These are phyloP conservation scores for Thalassiosira ordinaria DNA, from an alignment of 352 stramenopile genomes.

Conservation along the genomic window DNA sequence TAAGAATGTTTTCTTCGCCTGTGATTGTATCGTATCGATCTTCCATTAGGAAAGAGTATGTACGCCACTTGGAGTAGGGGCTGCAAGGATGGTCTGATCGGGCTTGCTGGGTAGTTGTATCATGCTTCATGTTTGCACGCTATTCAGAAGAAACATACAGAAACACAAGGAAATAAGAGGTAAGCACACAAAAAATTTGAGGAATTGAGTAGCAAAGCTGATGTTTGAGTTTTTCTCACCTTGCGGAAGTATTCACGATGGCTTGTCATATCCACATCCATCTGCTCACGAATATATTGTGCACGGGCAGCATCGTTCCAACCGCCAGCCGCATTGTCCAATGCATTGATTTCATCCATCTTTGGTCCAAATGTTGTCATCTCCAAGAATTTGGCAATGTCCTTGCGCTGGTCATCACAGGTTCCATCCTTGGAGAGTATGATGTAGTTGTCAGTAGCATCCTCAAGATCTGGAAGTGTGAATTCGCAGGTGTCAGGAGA, in stretches of 20 bases:
- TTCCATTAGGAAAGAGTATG: constrained; percentile 47
- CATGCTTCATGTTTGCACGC: too few species aligned
- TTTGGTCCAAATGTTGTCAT: constrained; percentile 72
- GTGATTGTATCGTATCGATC: constrained; percentile 28
- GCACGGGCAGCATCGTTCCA: constrained; percentile 26
- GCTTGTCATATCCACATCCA: constrained; percentile 40
- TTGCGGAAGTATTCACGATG: constrained; percentile 62
- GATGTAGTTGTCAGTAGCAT: constrained; percentile 52
- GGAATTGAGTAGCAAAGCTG: too few species aligned
- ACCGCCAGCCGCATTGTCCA: constrained; percentile 17
- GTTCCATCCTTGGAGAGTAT: constrained; percentile 51
- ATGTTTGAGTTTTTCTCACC: too few species aligned
- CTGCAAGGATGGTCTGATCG: constrained; percentile 61
- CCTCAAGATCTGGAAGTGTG: constrained; percentile 22
- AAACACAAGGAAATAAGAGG: too few species aligned
- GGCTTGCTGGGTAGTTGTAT: constrained; percentile 17
- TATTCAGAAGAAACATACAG: too few species aligned
- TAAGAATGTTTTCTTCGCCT: constrained; percentile 3
- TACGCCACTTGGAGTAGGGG: constrained; percentile 54
- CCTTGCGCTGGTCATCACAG: constrained; percentile 9
- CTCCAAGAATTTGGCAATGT: constrained; percentile 69
- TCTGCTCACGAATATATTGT: constrained; percentile 48
- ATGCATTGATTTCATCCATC: constrained; percentile 51
- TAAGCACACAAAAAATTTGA: too few species aligned
- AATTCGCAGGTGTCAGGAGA: constrained; percentile 13